Evolutionary conservation across 1,139 yeast genomes (phyloP).

Genomic region (Oligophagozyma castellii): DNA sequence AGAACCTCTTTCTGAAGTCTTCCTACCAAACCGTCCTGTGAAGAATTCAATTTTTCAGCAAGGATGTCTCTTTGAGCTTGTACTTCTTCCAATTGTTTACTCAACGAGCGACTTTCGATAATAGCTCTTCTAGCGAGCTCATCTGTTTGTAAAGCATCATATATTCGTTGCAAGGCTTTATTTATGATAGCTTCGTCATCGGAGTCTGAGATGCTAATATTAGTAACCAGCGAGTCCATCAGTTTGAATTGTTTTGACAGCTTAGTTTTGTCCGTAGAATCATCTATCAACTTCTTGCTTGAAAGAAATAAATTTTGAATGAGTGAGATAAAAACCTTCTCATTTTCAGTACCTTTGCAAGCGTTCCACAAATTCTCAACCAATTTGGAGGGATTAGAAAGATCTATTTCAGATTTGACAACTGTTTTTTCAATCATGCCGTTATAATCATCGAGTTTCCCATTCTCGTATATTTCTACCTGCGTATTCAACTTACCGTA

Average conservation of each 20-base stretch:
- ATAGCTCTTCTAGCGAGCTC: slow-evolving; percentile 77
- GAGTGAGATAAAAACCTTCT: slow-evolving; percentile 59
- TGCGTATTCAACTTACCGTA: slow-evolving; percentile 55
- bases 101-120: slow-evolving; percentile 54
- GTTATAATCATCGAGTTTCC: slow-evolving; percentile 58
- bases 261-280: slow-evolving; percentile 47
- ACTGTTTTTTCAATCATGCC: slow-evolving; percentile 49
- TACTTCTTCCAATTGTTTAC: slow-evolving; percentile 63
- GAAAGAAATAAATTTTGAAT: slow-evolving; percentile 70
- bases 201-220: slow-evolving; percentile 56
- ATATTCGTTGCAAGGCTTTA: slow-evolving; percentile 67
- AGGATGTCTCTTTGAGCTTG: slow-evolving; percentile 76
- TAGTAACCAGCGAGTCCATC: slow-evolving; percentile 72
- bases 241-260: slow-evolving; percentile 57
- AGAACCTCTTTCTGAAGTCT: slow-evolving; percentile 52
- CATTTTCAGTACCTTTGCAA: slow-evolving; percentile 58
- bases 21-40: slow-evolving; percentile 76
- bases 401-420: slow-evolving; percentile 46
- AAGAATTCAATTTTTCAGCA: slow-evolving; percentile 58
- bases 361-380: slow-evolving; percentile 57
- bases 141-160: slow-evolving; percentile 75
- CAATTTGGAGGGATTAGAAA: slow-evolving; percentile 65
- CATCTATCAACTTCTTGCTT: slow-evolving; percentile 21
- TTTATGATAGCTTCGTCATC: slow-evolving; percentile 69
- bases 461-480: slow-evolving; percentile 48